These are phyloP conservation scores for Bruguiera parviflora DNA, from an alignment of 345 rosid genomes.

Conservation along the genomic window DNA sequence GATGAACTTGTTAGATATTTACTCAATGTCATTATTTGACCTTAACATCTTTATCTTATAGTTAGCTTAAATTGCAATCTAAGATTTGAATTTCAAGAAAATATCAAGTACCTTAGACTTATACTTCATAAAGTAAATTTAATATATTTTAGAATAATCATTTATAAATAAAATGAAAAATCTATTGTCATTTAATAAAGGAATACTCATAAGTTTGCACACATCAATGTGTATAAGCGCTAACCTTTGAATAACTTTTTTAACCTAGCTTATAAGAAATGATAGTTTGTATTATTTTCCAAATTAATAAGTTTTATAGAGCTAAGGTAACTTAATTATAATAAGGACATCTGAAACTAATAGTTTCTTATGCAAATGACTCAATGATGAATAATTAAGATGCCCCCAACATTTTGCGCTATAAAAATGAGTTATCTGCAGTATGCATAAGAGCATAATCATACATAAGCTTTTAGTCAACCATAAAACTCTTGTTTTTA, in stretches of 20 bases:
- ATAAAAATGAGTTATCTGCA: not conserved
- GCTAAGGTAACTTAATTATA: not conserved
- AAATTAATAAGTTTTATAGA: not conserved
- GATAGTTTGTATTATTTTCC: not conserved
- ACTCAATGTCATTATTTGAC: not conserved
- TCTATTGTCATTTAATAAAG: not conserved
- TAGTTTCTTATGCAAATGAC: not conserved
- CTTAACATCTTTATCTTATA: not conserved
- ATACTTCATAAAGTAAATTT: not conserved
- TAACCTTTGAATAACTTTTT: not conserved
- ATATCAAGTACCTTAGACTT: not conserved
- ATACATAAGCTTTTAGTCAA: not conserved
- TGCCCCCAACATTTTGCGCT: slow-evolving; percentile 3
- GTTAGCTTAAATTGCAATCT: not conserved
- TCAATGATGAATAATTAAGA: not conserved
- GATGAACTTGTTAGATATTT: not conserved
- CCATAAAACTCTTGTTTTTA: not conserved
- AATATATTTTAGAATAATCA: not conserved
- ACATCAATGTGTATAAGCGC: not conserved
- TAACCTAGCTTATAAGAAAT: too few relatives aligned
- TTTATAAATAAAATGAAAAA: not conserved
- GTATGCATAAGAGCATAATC: not conserved
- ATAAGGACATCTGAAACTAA: not conserved
- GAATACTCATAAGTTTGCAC: not conserved
- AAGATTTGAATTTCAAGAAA: not conserved